Evolutionary conservation across 2,329 filamentous ascomycete genomes (phyloP).

Genomic region (Pseudocercospora crystallina): DNA sequence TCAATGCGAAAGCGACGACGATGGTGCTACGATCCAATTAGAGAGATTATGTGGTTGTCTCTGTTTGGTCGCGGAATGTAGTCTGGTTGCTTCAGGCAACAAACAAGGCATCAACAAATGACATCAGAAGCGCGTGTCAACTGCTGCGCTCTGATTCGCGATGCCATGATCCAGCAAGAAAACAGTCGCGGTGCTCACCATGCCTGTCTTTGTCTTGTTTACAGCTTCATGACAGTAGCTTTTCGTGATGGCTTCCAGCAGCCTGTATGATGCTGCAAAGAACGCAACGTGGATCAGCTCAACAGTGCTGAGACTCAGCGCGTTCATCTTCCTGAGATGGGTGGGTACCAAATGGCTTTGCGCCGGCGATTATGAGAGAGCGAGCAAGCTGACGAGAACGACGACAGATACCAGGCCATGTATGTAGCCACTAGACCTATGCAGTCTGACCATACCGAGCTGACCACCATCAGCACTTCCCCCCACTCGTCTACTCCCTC

Average conservation of each 20-base stretch:
- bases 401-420: constrained; percentile 38
- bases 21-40: no score
- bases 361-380: constrained; percentile 16
- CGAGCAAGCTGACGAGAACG: constrained; percentile 12
- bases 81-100: no score
- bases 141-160: no score
- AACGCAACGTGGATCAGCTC: constrained; percentile 29
- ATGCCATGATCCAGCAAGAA: no score
- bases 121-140: no score
- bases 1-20: no score
- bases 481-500: constrained; percentile 37
- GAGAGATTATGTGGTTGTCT: no score
- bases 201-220: no score
- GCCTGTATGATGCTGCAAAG: constrained; percentile 11
- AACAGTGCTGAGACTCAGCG: constrained; percentile 24
- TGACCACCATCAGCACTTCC: constrained; percentile 31
- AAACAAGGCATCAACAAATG: no score
- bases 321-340: constrained; percentile 39
- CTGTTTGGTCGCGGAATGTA: no score
- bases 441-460: constrained; percentile 16
- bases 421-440: constrained; percentile 21
- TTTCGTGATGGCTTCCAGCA: background rate
- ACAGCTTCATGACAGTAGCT: no score
- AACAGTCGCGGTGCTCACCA: no score
- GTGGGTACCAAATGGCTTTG: constrained; percentile 27